Evolutionary conservation across 768 basidiomycete species (phyloP).

Genomic region (Boletus pseudo-olivaceus): DNA sequence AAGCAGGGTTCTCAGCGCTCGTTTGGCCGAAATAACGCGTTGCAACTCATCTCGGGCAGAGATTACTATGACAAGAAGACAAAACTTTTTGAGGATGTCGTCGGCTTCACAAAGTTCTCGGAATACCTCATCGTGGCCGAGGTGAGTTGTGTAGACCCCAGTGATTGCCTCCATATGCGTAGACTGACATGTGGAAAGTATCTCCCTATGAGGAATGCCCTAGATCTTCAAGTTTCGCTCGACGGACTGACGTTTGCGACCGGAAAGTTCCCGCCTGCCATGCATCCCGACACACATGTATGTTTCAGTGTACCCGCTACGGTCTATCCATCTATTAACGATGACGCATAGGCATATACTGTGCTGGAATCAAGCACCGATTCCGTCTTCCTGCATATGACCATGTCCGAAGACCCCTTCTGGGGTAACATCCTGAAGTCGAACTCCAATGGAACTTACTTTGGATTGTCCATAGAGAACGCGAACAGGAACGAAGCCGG

Average conservation of each 20-base stretch:
- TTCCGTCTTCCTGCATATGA: conserved; percentile 93
- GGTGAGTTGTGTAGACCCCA: conserved; percentile 41
- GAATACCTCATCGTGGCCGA: conserved; percentile 96
- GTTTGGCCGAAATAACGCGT: conserved; percentile 54
- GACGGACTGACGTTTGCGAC: conserved; percentile 83
- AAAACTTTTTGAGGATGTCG: conserved; percentile 81
- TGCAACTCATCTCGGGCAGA: conserved; percentile 76
- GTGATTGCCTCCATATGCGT: not conserved
- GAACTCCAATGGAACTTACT: conserved; percentile 98
- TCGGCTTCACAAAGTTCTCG: conserved; percentile 95
- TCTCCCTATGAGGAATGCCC: conserved; percentile 48
- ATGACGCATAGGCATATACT: conserved; percentile 69
- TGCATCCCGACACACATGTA: conserved; percentile 89
- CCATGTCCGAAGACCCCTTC: conserved; percentile 78
- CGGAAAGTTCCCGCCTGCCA: conserved; percentile 85
- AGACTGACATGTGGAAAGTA: conserved; percentile 40
- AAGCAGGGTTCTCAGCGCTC: conserved; percentile 76
- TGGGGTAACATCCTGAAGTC: conserved; percentile 95
- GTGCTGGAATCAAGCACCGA: conserved; percentile 92
- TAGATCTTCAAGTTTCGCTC: conserved; percentile 89
- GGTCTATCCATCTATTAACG: not conserved
- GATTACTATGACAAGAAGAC: conserved; percentile 69
- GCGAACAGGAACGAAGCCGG: conserved; percentile 88
- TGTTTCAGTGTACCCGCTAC: conserved; percentile 24
- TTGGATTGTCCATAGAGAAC: conserved; percentile 77